Conservation (phyloP, 1,139 yeast species). For the Chernovozyma aurita region DNA sequence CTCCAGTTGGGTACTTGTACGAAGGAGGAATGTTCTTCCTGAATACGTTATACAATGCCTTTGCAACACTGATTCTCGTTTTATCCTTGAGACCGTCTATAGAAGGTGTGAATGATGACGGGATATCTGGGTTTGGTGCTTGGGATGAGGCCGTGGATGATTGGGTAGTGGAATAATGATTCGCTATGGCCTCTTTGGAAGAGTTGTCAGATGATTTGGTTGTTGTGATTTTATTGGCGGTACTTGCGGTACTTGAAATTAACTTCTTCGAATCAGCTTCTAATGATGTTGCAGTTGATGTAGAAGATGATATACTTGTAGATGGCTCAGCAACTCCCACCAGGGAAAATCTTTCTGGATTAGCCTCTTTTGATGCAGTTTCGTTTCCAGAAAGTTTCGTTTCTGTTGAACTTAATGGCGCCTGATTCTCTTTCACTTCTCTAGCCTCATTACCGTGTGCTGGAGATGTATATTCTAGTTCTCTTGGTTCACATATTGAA, state of each 20-base stretch:
- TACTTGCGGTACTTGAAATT: neutral
- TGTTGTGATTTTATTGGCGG: no score
- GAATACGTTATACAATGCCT: constrained; percentile 35
- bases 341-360: no score
- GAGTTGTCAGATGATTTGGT: neutral
- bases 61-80: constrained; percentile 32
- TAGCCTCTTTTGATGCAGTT: constrained; percentile 3
- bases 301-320: neutral
- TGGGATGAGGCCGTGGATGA: neutral
- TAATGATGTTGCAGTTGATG: neutral
- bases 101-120: neutral
- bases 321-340: neutral
- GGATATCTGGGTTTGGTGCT: neutral
- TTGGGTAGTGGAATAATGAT: no score
- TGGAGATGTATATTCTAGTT: neutral
- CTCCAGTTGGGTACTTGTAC: constrained; percentile 10
- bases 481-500: constrained; percentile 20
- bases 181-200: no score
- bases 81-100: constrained; percentile 19
- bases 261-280: neutral
- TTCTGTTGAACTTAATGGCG: no score
- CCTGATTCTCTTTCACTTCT: neutral
- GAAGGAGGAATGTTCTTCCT: constrained; percentile 42
- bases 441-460: neutral
- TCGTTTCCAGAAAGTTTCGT: constrained; percentile 4